A percentile compares a stretch with the other conserved stretches of the same genome.
Evolutionary conservation across 805 yeast genomes (phyloP).

Genomic region (Middelhovenomyces tepae): DNA sequence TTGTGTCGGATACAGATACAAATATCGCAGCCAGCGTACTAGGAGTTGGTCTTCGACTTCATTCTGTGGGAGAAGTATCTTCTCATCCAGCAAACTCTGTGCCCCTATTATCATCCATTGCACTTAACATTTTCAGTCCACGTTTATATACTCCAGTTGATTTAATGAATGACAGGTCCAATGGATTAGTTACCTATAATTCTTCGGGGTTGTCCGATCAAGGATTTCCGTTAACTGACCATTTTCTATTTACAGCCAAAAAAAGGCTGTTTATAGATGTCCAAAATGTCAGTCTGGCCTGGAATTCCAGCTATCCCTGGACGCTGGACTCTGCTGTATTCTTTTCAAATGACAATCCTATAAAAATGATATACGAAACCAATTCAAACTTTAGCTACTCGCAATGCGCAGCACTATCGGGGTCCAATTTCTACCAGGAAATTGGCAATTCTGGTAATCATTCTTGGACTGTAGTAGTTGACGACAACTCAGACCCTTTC

Average conservation of each 20-base stretch:
- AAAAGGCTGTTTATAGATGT: background rate
- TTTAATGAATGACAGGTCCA: background rate
- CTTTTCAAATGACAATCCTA: background rate
- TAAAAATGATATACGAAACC: no score
- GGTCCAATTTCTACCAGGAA: background rate
- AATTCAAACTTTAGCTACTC: background rate
- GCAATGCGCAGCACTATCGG: no score
- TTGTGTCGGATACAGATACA: no score
- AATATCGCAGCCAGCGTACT: no score
- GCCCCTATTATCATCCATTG: no score
- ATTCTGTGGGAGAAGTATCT: no score
- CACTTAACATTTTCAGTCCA: no score
- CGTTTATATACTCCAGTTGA: constrained; percentile 2
- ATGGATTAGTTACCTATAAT: background rate
- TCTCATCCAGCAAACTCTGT: no score
- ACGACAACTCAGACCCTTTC: constrained; percentile 32
- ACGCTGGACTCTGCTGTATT: no score
- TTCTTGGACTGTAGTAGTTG: constrained; percentile 36
- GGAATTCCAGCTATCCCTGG: background rate
- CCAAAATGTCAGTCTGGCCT: background rate
- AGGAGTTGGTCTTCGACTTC: no score
- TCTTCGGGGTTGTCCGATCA: constrained; percentile 1
- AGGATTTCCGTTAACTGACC: constrained; percentile 1
- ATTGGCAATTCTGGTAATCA: constrained; percentile 4
- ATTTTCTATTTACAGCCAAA: background rate